Evolutionary conservation across 495 filamentous ascomycete genomes (phyloP), one percentile per base, ranked within the genome.

Genomic region (Thermothielavioides terrestris): DNA sequence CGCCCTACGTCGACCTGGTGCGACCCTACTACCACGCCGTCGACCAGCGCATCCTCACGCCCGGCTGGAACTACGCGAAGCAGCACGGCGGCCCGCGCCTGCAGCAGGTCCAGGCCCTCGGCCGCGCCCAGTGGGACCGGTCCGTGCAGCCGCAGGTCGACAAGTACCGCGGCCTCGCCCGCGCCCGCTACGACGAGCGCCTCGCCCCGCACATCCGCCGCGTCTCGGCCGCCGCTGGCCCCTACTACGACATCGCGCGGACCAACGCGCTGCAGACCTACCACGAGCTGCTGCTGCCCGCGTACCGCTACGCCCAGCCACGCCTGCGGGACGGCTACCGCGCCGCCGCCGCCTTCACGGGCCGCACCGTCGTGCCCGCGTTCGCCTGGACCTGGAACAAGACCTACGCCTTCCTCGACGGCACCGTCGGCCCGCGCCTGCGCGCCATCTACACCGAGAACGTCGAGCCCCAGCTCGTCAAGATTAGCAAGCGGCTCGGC

Each of bases 401-500:
- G 26, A 76, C 74, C 2, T 76, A 77, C 40, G 65, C 75, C n/a
- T 86, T 94, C 56, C 69, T 88, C 11, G 80, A 85, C 42, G 74
- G 79, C 36, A 85, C 78, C 2, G 58, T 95, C 11, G 92, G 85
- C 85, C 89, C 89, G 7, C 81, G 82, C 56, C 20, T 96, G 6
- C 76, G 83, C 23, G 77, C 87, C 21, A 67, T 95, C 10, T 96
- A 95, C 56, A 82, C 83, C 27, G 80, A 92, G 61, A 92, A 91
- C 55, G 91, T 99, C 7, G 89, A 96, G 68, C 94, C 94, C 10
- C 92, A 99, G 62, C 76, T 99, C 1, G 79, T 92, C 41, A 85
- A 88, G 54, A 97, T 99, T 53, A 82, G 88, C 12, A 85, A 96
- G 68, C 78, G 91, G 9, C 77, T 98, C 14, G 92, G 89, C 6